phyloP scores from a whole-genome alignment of 1,284 basidiomycete species.

The Rhodotorula sp. region DNA sequence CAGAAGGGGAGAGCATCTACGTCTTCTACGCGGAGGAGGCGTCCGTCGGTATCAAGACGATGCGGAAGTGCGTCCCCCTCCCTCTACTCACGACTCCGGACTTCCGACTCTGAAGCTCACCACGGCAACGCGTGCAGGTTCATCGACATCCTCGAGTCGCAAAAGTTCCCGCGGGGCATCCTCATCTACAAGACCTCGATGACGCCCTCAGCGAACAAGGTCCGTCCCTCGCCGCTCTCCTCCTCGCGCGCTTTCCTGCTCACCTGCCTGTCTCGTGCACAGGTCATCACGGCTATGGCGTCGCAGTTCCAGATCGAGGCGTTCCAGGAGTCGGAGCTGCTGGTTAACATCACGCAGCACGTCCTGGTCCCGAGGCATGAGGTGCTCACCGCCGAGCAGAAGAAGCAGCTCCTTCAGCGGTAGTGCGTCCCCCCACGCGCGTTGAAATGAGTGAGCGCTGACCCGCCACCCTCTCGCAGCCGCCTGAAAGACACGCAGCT shows the following conservation, averaged over 20 bases:
- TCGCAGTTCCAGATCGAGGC: conserved; percentile 87
- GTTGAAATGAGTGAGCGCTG: too few species aligned
- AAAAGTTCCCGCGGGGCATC: conserved; percentile 85
- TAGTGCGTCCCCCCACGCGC: conserved; percentile 68
- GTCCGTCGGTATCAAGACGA: conserved; percentile 90
- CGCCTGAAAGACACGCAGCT: conserved; percentile 97
- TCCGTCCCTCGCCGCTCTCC: conserved; percentile 50
- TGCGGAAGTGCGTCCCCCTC: conserved; percentile 75
- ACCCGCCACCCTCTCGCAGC: conserved; percentile 55
- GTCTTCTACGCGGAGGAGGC: conserved; percentile 91
- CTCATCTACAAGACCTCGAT: conserved; percentile 96
- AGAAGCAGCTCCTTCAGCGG: conserved; percentile 80
- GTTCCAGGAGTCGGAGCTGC: conserved; percentile 91
- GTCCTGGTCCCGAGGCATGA: conserved; percentile 93
- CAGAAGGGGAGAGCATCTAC: conserved; percentile 73
- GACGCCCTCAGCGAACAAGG: conserved; percentile 94
- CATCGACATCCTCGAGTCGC: conserved; percentile 81
- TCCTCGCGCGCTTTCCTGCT: neutral
- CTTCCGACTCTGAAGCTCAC: too few species aligned
- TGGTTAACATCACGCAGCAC: conserved; percentile 95
- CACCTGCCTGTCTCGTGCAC: neutral
- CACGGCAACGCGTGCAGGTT: conserved; percentile 60
- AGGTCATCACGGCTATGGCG: conserved; percentile 89
- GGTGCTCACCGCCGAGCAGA: conserved; percentile 82
- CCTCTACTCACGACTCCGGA: neutral